phyloP scores from a whole-genome alignment of 2,329 filamentous ascomycete genomes.

The Fusarium stilboides region DNA sequence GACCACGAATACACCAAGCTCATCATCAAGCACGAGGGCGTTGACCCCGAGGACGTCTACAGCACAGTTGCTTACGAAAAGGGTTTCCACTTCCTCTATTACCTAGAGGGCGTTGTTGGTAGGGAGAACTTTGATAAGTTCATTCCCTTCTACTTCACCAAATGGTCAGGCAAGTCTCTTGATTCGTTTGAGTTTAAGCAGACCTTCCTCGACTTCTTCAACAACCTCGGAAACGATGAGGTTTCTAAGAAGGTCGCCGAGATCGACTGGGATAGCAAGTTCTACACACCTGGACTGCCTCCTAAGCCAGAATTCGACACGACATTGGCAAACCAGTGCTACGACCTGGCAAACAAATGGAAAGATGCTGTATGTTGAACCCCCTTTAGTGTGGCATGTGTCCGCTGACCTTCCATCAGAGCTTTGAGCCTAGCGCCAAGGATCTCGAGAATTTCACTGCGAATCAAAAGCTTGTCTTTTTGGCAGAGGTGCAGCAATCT shows the following conservation, averaged over 20 bases:
- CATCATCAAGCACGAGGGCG: slow-evolving; percentile 86
- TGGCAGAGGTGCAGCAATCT: slow-evolving; percentile 80
- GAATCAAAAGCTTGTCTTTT: slow-evolving; percentile 93
- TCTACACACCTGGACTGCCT: slow-evolving; percentile 90
- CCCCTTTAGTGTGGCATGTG: slow-evolving; percentile 32
- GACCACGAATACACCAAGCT: slow-evolving; percentile 96
- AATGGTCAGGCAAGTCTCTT: slow-evolving; percentile 87
- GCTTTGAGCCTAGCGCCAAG: slow-evolving; percentile 73
- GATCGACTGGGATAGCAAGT: slow-evolving; percentile 92
- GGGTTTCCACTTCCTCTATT: slow-evolving; percentile 93
- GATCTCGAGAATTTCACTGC: slow-evolving; percentile 84
- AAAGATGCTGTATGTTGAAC: slow-evolving; percentile 66
- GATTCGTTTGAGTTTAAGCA: slow-evolving; percentile 96
- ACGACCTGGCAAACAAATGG: slow-evolving; percentile 87
- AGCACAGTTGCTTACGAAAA: slow-evolving; percentile 95
- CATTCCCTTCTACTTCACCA: slow-evolving; percentile 94
- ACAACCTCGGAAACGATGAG: slow-evolving; percentile 72
- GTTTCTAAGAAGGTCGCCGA: slow-evolving; percentile 75
- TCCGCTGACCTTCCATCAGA: slow-evolving; percentile 55
- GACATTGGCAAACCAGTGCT: slow-evolving; percentile 86
- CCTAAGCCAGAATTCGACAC: slow-evolving; percentile 94
- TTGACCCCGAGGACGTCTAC: slow-evolving; percentile 97
- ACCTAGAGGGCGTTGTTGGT: slow-evolving; percentile 88
- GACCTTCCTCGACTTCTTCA: slow-evolving; percentile 89
- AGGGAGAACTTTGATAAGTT: slow-evolving; percentile 94